Percentiles rank a stretch among this genome's conserved stretches.
These are phyloP conservation scores for Solioccasus polychromus DNA, from an alignment of 768 basidiomycete genomes.

Conservation along the genomic window DNA sequence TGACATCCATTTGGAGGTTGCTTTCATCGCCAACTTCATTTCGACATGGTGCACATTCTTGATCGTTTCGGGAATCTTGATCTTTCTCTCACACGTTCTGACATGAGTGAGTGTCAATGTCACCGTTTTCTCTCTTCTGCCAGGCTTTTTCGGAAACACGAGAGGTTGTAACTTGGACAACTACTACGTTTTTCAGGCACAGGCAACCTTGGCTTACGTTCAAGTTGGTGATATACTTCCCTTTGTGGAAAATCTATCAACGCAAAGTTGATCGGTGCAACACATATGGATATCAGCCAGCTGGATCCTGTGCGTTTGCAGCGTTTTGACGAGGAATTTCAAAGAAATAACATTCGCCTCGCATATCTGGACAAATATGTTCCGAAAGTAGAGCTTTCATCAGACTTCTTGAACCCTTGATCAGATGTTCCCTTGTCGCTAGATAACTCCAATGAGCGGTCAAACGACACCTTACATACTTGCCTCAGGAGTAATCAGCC, in stretches of 20 bases:
- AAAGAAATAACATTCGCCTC: not conserved
- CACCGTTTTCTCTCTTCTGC: not conserved
- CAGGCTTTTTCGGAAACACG: not conserved
- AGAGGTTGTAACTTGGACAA: not conserved
- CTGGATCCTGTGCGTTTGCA: too few species aligned
- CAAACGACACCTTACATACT: not conserved
- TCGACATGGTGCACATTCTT: not conserved
- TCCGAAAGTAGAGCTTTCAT: not conserved
- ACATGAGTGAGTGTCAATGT: not conserved
- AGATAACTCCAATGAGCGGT: not conserved
- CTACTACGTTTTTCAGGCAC: slow-evolving; percentile 5
- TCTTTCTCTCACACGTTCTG: slow-evolving; percentile 1
- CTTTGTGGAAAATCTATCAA: slow-evolving; percentile 1
- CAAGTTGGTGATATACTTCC: not conserved
- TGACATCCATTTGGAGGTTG: slow-evolving; percentile 1
- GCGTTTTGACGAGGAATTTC: slow-evolving; percentile 2
- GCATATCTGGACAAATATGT: not conserved
- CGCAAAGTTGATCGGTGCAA: too few species aligned
- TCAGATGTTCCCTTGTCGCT: not conserved
- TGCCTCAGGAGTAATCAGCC: not conserved
- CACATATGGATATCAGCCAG: too few species aligned
- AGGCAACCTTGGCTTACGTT: not conserved
- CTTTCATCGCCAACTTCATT: slow-evolving; percentile 1
- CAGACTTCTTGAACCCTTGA: not conserved
- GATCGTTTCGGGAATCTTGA: not conserved